phyloP scores from a whole-genome alignment of 192 early-diverging fungal species.

The Coemansia sp. region DNA sequence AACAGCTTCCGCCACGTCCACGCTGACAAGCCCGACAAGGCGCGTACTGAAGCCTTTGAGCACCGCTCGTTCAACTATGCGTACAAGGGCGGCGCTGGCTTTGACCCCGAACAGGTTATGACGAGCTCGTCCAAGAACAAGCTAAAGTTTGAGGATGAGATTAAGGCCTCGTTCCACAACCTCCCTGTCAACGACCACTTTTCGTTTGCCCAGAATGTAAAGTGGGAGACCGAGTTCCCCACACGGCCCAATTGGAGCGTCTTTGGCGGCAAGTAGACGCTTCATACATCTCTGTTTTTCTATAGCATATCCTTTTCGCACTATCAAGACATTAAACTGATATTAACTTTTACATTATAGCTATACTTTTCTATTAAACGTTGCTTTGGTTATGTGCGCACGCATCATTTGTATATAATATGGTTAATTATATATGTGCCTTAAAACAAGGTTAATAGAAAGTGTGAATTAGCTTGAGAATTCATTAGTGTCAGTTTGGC shows the following conservation, averaged over 20 bases:
- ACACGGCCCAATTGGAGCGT: slow-evolving; percentile 55
- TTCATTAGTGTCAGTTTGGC: not conserved
- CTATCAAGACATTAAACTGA: too few relatives aligned
- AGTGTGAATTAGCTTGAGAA: too few relatives aligned
- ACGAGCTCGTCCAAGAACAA: slow-evolving; percentile 53
- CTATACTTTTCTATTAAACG: too few relatives aligned
- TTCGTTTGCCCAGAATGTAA: slow-evolving; percentile 55
- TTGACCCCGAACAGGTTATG: slow-evolving; percentile 56
- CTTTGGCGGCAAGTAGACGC: slow-evolving; percentile 43
- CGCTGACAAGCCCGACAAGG: slow-evolving; percentile 53
- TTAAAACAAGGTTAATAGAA: too few relatives aligned
- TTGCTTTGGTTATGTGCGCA: too few relatives aligned
- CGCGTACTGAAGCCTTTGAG: slow-evolving; percentile 55
- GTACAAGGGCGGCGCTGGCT: slow-evolving; percentile 54
- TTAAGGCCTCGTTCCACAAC: slow-evolving; percentile 57
- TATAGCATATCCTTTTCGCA: not conserved
- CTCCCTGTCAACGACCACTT: slow-evolving; percentile 55
- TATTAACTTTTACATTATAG: too few relatives aligned
- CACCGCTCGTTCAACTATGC: slow-evolving; percentile 59
- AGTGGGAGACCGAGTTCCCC: slow-evolving; percentile 55
- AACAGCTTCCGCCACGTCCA: slow-evolving; percentile 55
- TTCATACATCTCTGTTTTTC: not conserved
- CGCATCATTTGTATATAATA: too few relatives aligned
- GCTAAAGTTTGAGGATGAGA: slow-evolving; percentile 56
- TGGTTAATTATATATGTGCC: too few relatives aligned